Evolutionary conservation across 163 green algal species (phyloP), one percentile per base, ranked within the genome.

Genomic region (Trebouxia gelatinosa): DNA sequence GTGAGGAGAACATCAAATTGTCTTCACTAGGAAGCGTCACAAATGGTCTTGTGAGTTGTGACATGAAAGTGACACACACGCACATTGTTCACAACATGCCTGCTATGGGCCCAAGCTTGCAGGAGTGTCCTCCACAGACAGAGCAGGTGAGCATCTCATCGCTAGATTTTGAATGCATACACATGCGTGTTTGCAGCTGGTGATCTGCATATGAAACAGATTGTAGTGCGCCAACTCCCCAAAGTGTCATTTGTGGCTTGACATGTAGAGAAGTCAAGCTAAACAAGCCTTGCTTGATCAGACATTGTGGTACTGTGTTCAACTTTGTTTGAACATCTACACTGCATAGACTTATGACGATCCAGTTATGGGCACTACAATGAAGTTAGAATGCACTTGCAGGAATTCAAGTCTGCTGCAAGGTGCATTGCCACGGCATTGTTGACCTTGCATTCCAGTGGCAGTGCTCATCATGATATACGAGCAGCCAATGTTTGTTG

Each of bases 381-480:
- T n/a, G n/a, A n/a, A n/a, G 21, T 66, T 66, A 39, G 58, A 66
- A 40, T 38, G 58, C 28, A 66, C 37, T 2, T 40, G 58, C 58
- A 66, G 58, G 58, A 66, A 29, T 66, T 39, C 7, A 39, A 66
- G 38, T 28, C 58, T 66, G 23, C 58, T 66, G 9, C 58, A 66
- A 66, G 16, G 16, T 66, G 57, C 57, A 39, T 66, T 66, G 58
- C 28, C 58, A 66, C 37, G 58, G 58, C 58, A 66, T 34, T 37
- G 58, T 66, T 23, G 28, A 66, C 58, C 7, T 66, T 66, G 58
- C 58, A 66, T 5, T 66, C 57, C 26, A 66, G n/a, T 28, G 29
- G 29, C n/a, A 28, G 26, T 37, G 57, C 57, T 66, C 57, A 66
- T 66, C 57, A 66, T 66, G 57, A 66, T 66, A 28, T 66, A 66